These are phyloP conservation scores for Russula emetica DNA, from an alignment of 768 basidiomycete species.

Conservation along the genomic window DNA sequence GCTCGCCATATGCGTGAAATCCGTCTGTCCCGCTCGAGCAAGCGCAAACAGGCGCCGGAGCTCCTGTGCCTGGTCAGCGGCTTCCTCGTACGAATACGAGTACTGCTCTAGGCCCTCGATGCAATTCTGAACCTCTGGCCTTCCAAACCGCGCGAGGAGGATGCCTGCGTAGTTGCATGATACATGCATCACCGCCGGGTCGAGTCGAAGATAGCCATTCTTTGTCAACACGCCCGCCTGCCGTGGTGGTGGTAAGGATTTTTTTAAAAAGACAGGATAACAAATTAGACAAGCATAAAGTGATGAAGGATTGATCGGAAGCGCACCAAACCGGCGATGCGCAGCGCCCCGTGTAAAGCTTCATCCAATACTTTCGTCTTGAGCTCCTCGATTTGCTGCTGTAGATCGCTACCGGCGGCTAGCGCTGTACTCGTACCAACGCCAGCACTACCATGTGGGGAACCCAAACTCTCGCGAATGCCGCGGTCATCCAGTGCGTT, in stretches of 20 bases:
- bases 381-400: constrained; percentile 51
- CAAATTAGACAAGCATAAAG: not conserved
- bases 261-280: not conserved
- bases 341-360: constrained; percentile 76
- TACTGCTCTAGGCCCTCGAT: constrained; percentile 86
- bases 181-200: constrained; percentile 87
- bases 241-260: not conserved
- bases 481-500: constrained; percentile 83
- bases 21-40: constrained; percentile 38
- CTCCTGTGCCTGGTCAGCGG: constrained; percentile 69
- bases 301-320: not conserved
- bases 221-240: constrained; percentile 78
- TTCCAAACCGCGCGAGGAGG: constrained; percentile 75
- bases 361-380: constrained; percentile 75
- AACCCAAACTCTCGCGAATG: constrained; percentile 62
- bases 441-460: constrained; percentile 37
- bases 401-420: constrained; percentile 37
- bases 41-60: constrained; percentile 50
- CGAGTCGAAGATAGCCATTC: constrained; percentile 85
- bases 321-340: constrained; percentile 83
- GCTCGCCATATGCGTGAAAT: constrained; percentile 42
- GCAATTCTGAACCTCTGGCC: constrained; percentile 78
- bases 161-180: constrained; percentile 80
- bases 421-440: constrained; percentile 28
- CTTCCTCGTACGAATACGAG: constrained; percentile 81